phyloP scores from a whole-genome alignment of 345 rosid genomes.

The Brassica rapa region DNA sequence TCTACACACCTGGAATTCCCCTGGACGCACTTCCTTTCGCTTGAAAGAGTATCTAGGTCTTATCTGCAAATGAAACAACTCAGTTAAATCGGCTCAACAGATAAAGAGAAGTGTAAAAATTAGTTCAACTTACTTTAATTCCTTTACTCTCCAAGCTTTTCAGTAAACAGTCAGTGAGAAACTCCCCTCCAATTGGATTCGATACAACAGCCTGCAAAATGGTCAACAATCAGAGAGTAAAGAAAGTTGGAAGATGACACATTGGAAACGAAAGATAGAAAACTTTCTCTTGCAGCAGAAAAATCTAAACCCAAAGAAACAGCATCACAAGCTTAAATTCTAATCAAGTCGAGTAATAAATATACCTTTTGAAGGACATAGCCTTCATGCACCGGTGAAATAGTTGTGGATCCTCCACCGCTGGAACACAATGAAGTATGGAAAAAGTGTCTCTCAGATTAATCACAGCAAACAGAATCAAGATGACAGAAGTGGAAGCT shows the following conservation, averaged over 20 bases:
- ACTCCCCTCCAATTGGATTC: conserved; percentile 88
- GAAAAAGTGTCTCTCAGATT: neutral
- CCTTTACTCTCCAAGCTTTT: conserved; percentile 97
- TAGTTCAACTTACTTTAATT: conserved; percentile 55
- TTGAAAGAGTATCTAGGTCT: conserved; percentile 95
- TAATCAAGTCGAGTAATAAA: neutral
- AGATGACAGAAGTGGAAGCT: conserved; percentile 15
- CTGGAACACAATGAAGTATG: conserved; percentile 41
- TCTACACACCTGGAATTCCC: conserved; percentile 65
- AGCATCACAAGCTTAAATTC: neutral
- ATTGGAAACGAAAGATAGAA: neutral
- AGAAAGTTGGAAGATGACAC: neutral
- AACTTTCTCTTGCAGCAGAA: neutral
- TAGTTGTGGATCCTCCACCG: conserved; percentile 96
- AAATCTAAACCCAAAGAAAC: conserved; percentile 4
- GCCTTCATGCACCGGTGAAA: conserved; percentile 93
- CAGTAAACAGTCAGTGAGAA: conserved; percentile 86
- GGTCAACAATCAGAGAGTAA: neutral
- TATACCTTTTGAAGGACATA: conserved; percentile 91
- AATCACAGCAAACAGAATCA: neutral
- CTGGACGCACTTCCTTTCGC: conserved; percentile 83
- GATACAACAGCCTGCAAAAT: conserved; percentile 51
- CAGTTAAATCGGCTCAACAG: neutral
- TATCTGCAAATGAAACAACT: conserved; percentile 53
- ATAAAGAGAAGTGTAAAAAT: neutral